phyloP scores from a whole-genome alignment of 495 filamentous ascomycete genomes.

The Cercophora newfieldiana region DNA sequence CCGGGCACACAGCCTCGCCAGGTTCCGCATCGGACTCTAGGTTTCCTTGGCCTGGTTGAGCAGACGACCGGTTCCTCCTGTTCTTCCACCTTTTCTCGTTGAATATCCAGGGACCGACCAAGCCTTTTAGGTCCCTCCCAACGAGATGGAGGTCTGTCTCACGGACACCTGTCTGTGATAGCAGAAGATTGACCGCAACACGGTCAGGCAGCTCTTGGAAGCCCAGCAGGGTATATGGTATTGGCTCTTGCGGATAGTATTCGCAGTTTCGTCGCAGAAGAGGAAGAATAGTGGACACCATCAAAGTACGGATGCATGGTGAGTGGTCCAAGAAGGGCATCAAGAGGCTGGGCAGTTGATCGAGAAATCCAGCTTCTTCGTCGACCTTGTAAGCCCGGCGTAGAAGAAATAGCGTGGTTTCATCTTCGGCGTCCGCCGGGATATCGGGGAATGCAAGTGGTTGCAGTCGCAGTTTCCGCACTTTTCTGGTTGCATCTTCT shows the following conservation, averaged over 20 bases:
- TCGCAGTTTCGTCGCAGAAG: constrained; percentile 80
- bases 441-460: constrained; percentile 55
- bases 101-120: constrained; percentile 83
- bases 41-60: constrained; percentile 2
- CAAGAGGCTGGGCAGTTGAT: constrained; percentile 69
- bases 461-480: constrained; percentile 68
- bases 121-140: constrained; percentile 69
- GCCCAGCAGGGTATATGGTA: constrained; percentile 54
- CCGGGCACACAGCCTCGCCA: constrained; percentile 40
- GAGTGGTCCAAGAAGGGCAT: constrained; percentile 72
- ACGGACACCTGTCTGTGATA: constrained; percentile 59
- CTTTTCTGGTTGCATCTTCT: constrained; percentile 64
- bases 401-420: constrained; percentile 69
- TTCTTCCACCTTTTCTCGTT: constrained; percentile 61
- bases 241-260: constrained; percentile 66
- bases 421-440: constrained; percentile 52
- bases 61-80: constrained; percentile 20
- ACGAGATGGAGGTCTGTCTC: constrained; percentile 48
- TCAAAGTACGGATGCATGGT: constrained; percentile 67
- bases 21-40: constrained; percentile 14
- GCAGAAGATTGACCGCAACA: constrained; percentile 64
- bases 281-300: constrained; percentile 76
- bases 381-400: constrained; percentile 77
- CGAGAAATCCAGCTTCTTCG: constrained; percentile 71
- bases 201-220: constrained; percentile 65